Conservation (phyloP, 257 asterid genomes). For the Plantago elongata region DNA sequence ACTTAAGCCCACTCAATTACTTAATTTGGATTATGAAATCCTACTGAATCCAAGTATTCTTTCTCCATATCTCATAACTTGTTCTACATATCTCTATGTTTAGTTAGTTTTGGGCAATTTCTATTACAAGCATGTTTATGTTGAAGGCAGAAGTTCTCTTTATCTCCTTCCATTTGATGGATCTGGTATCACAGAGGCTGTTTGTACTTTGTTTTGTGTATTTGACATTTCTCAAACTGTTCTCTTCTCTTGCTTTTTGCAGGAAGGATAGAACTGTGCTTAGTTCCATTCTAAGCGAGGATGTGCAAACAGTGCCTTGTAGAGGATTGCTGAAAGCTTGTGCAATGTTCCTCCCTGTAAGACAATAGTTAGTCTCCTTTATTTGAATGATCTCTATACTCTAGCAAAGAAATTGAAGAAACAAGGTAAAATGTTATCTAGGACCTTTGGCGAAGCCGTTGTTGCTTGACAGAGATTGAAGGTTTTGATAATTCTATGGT, state of each 20-base stretch:
- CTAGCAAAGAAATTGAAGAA: conserved; percentile 10
- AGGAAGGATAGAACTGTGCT: conserved; percentile 78
- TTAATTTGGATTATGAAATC: no score
- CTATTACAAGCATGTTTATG: not conserved
- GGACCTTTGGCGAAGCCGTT: conserved; percentile 90
- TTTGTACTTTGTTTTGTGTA: not conserved
- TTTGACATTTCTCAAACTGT: not conserved
- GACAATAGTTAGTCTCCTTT: conserved; percentile 19
- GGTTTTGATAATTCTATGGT: conserved; percentile 77
- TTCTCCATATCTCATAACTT: no score
- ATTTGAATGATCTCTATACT: conserved; percentile 15
- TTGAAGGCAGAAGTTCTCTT: not conserved
- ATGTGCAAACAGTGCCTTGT: conserved; percentile 65
- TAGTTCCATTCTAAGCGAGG: conserved; percentile 57
- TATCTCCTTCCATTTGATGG: not conserved
- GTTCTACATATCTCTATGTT: no score
- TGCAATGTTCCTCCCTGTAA: conserved; percentile 85
- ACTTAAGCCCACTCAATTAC: no score
- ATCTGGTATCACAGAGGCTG: not conserved
- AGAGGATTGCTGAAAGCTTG: conserved; percentile 84
- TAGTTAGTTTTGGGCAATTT: no score
- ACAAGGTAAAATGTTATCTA: conserved; percentile 25
- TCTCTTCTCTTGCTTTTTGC: conserved; percentile 21
- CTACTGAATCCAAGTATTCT: no score
- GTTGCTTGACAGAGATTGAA: conserved; percentile 70